Percentiles rank a stretch among this genome's conserved stretches.
Conservation (phyloP, 257 asterid genomes). For the Forsythia viridissima region DNA sequence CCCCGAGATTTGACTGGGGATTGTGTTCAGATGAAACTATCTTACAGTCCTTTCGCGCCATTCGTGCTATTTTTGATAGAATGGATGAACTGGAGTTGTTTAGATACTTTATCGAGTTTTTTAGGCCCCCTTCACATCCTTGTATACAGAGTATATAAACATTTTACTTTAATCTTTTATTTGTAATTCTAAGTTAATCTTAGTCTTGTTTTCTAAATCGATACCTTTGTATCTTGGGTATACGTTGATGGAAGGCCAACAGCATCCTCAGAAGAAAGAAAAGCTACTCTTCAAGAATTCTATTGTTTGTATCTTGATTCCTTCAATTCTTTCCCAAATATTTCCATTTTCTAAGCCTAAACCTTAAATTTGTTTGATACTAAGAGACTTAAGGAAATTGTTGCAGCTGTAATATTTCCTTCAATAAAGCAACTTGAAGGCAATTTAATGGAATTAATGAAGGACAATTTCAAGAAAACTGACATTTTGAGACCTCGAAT, state of each 20-base stretch:
- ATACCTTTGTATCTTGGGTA: constrained; percentile 34
- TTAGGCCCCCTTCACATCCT: constrained; percentile 63
- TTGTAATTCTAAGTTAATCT: neutral
- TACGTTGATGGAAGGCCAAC: constrained; percentile 57
- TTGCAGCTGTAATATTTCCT: constrained; percentile 69
- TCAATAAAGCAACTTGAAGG: constrained; percentile 64
- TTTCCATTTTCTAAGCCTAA: neutral
- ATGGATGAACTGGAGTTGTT: constrained; percentile 67
- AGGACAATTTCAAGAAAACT: constrained; percentile 28
- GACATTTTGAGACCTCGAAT: constrained; percentile 15
- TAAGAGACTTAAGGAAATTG: constrained; percentile 2
- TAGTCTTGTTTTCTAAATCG: neutral
- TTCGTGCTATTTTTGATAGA: constrained; percentile 52
- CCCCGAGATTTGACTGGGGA: constrained; percentile 55
- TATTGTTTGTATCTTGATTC: constrained; percentile 38
- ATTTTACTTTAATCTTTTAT: neutral
- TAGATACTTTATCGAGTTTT: constrained; percentile 45
- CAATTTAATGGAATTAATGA: constrained; percentile 38
- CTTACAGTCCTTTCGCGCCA: constrained; percentile 52
- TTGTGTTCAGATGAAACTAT: constrained; percentile 53
- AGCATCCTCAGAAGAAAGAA: constrained; percentile 52
- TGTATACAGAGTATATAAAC: constrained; percentile 44
- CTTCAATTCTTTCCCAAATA: neutral
- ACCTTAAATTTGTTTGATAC: neutral
- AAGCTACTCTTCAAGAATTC: constrained; percentile 56